Percentiles rank a stretch among this genome's conserved stretches.
These are phyloP conservation scores for Tuber magnatum DNA, from an alignment of 495 filamentous ascomycete species.

Conservation along the genomic window DNA sequence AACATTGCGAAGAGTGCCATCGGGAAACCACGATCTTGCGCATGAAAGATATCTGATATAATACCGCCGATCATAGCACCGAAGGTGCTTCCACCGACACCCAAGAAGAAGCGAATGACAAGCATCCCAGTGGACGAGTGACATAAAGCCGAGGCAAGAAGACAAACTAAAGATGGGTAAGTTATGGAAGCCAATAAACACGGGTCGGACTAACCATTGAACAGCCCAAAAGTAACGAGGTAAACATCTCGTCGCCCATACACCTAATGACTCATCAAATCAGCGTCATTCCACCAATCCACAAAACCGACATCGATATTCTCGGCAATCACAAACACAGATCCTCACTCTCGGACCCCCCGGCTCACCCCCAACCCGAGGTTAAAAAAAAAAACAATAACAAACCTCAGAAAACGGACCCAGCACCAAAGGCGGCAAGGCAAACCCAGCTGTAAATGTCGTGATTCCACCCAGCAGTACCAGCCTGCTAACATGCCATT, in stretches of 20 bases:
- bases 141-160: constrained; percentile 72
- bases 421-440: constrained; percentile 76
- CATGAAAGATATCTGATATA: constrained; percentile 78
- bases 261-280: constrained; percentile 18
- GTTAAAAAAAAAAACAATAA: constrained; percentile 4
- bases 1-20: constrained; percentile 79
- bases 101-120: constrained; percentile 66
- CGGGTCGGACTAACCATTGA: constrained; percentile 25
- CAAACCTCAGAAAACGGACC: constrained; percentile 84
- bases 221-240: constrained; percentile 25
- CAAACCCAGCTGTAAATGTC: constrained; percentile 76
- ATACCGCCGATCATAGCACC: constrained; percentile 90
- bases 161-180: constrained; percentile 47
- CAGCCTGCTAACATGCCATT: constrained; percentile 57
- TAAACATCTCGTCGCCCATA: constrained; percentile 32
- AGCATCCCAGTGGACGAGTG: constrained; percentile 65
- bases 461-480: constrained; percentile 73
- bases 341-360: background rate
- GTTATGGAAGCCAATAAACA: background rate
- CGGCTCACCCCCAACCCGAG: background rate
- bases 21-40: constrained; percentile 71
- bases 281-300: background rate
- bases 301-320: background rate
- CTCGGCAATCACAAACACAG: background rate
- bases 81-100: constrained; percentile 71